Conservation (phyloP, 148 eudicot species). For the Spergularia marina region DNA sequence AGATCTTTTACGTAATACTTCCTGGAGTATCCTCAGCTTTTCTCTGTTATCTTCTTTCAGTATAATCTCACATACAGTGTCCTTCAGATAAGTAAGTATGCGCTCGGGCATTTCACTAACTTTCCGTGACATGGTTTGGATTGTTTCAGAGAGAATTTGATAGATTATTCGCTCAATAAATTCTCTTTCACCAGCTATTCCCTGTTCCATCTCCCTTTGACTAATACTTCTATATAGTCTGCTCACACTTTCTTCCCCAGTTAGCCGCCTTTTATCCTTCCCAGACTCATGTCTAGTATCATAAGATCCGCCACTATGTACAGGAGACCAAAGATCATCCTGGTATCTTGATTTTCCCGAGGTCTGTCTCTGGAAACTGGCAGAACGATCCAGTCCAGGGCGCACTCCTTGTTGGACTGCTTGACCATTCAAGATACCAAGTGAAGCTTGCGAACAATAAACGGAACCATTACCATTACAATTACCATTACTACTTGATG, state of each 20-base stretch:
- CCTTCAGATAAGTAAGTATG: constrained; percentile 49
- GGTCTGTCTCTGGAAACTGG: constrained; percentile 58
- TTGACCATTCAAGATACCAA: constrained; percentile 48
- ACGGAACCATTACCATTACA: constrained; percentile 43
- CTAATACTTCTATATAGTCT: constrained; percentile 39
- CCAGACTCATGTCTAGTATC: constrained; percentile 53
- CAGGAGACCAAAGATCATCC: constrained; percentile 47
- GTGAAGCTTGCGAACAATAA: constrained; percentile 50
- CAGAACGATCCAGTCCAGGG: constrained; percentile 46
- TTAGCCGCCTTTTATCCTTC: constrained; percentile 46
- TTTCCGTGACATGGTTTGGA: constrained; percentile 59
- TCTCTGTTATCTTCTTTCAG: constrained; percentile 49
- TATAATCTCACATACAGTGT: constrained; percentile 55
- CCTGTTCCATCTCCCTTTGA: constrained; percentile 46
- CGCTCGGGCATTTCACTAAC: constrained; percentile 64
- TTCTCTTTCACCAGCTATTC: constrained; percentile 45
- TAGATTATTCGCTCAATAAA: constrained; percentile 59
- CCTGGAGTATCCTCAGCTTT: constrained; percentile 61
- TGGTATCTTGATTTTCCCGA: constrained; percentile 45
- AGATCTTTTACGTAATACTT: constrained; percentile 59
- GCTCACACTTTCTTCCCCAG: constrained; percentile 52
- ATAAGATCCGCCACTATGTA: constrained; percentile 63
- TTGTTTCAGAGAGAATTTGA: constrained; percentile 70
- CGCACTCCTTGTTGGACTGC: constrained; percentile 39
- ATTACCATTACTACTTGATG: constrained; percentile 53